Base-by-base conservation (phyloP, 768 basidiomycete genomes). In the Rhodotorula kratochvilovae region DNA sequence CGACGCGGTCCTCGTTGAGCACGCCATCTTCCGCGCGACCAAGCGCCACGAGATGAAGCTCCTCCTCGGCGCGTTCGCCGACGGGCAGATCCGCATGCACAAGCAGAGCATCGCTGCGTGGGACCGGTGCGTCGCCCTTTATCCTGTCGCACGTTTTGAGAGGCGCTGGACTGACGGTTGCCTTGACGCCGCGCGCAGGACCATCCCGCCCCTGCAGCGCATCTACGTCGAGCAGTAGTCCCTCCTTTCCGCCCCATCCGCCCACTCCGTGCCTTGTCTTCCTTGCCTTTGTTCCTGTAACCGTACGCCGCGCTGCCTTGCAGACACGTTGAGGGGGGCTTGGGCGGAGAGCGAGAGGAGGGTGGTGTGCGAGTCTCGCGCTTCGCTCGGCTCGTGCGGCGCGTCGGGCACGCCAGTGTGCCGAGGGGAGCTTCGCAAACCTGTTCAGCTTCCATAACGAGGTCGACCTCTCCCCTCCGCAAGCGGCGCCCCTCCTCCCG, bases 21-120 rank as follows among this genome's bases (percentile, higher is more conserved):
- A 98, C 81, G 83, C 86, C 33, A 83, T 91, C 70, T 98, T 98
- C 82, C 91, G 96, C 79, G 84, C 87, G 70, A 87, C 89, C 21
- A 98, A 98, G 81, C 88, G 92, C 78, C 85, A 88, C 60, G 96
- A 99, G 82, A 96, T 98, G 95, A 96, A 95, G 81, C 92, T 93
- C 78, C 88, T 97, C 85, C 80, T 99, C 19, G 86, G 86, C 29
- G 87, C 88, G 71, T 86, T 96, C 72, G 92, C 92, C 35, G 91
- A 96, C 75, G 94, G 93, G 17, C 90, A 99, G 80, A 91, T 98
- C 75, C 92, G 93, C 79, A 91, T 96, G 80, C 91, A 96, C 80
- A 63, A 74, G 61, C 68, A 63, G 43, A 65, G 64, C 54, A 35
- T 73, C 19, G 21, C 5, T 15, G 63, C 57, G 48, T 73, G 72